Evolutionary conservation across 805 yeast species (phyloP).

Genomic region (Wickerhamiella qilinensis): DNA sequence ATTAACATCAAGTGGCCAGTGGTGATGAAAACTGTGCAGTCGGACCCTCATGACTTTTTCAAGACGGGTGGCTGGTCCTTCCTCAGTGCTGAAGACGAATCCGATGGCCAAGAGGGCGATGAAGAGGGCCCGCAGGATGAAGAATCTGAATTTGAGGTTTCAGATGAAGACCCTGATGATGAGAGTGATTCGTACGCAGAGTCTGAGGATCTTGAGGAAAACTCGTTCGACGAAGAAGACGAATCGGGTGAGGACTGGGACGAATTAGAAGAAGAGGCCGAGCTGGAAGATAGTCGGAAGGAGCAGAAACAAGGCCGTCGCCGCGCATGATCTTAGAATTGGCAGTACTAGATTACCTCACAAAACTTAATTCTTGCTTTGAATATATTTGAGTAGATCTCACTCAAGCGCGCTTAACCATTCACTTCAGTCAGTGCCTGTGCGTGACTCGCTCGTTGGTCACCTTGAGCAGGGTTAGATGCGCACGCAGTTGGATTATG

Average conservation of each 20-base stretch:
- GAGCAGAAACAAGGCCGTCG: conserved; percentile 4
- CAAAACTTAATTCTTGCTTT: too few relatives aligned
- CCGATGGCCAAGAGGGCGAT: conserved; percentile 37
- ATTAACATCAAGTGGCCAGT: conserved; percentile 91
- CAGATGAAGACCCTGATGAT: conserved; percentile 41
- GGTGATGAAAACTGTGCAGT: conserved; percentile 82
- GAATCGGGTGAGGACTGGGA: conserved; percentile 36
- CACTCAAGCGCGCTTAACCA: too few relatives aligned
- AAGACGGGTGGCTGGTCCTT: conserved; percentile 93
- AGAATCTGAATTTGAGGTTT: conserved; percentile 48
- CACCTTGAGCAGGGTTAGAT: too few relatives aligned
- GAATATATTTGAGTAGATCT: too few relatives aligned
- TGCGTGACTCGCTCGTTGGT: too few relatives aligned
- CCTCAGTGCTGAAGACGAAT: conserved; percentile 76
- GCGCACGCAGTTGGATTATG: too few relatives aligned
- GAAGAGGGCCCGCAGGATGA: conserved; percentile 49
- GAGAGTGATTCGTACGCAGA: conserved; percentile 24
- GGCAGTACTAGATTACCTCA: too few relatives aligned
- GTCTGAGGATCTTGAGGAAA: conserved; percentile 20
- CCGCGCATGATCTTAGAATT: background rate
- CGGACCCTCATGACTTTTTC: conserved; percentile 91
- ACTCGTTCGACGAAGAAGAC: conserved; percentile 17
- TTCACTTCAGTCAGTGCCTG: too few relatives aligned
- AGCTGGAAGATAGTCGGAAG: conserved; percentile 16
- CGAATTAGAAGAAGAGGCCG: conserved; percentile 42